Evolutionary conservation across 163 green algal genomes (phyloP), one percentile per base, ranked within the genome.

Genomic region (Scenedesmus sp.): DNA sequence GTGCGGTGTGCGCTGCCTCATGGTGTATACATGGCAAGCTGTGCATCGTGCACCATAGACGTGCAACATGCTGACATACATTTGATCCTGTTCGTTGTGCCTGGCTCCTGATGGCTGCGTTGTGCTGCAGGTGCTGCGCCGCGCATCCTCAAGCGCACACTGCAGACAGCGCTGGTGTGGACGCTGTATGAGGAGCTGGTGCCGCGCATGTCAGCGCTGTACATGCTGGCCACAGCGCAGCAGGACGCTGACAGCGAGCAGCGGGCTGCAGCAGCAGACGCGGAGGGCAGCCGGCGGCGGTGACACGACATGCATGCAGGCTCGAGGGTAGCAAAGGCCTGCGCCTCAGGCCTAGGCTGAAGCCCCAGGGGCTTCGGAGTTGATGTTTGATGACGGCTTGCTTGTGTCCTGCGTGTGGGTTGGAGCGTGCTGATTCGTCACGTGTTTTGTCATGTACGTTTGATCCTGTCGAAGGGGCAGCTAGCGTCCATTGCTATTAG

Each of bases 151-250:
- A 99, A 99, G 94, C 95, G 98, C 73, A 98, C 95, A 10, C 83
- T 98, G 82, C 98, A 99, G 95, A 99, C 98, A 18, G 97, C 97
- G 2, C 91, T 99, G 85, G 96, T 99, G 73, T 99, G 97, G 97
- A 98, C 97, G 18, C 88, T 99, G 34, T 99, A 99, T 88, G 97
- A 99, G 92, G 97, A 98, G 91, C 93, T 99, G 83, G 84, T 96
- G 77, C 97, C 97, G 0, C 89, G 93, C 13, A 76, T 98, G 60
- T 91, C 90, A 8, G 74, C 87, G n/a, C 23, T 87, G 79, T 92
- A 60, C 60, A 23, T 73, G n/a, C 76, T 88, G 60, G 79, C 88
- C 7, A 62, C n/a, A 2, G 88, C 88, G 3, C 79, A 88, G 79
- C 20, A 56, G 18, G 77, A n/a, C 16, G 87, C 87, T 7, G 82